These are phyloP conservation scores for Fabrea salina DNA, from an alignment of 169 alveolate genomes.

Conservation along the genomic window DNA sequence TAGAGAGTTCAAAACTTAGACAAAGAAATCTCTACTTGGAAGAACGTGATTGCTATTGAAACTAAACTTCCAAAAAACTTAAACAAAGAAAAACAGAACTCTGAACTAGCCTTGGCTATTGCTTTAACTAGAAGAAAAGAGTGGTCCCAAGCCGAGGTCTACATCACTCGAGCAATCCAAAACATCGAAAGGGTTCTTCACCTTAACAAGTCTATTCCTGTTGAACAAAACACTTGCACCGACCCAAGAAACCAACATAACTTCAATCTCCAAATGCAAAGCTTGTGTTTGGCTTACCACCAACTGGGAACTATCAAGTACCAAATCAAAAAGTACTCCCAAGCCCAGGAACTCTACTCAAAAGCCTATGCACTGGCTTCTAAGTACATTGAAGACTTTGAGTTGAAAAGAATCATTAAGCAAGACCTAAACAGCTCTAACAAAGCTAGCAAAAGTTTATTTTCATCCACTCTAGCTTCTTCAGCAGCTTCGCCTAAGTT, in stretches of 20 bases:
- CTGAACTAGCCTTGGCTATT: constrained; percentile 23
- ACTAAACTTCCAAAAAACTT: neutral
- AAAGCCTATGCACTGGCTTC: neutral
- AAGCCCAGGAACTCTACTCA: neutral
- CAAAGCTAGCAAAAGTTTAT: neutral
- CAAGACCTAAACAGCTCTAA: neutral
- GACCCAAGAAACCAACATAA: neutral
- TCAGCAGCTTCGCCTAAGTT: too few species aligned
- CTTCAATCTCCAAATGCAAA: constrained; percentile 31
- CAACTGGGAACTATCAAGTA: neutral
- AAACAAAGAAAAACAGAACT: neutral
- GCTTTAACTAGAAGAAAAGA: neutral
- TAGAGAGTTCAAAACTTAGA: constrained; percentile 6
- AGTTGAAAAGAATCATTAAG: constrained; percentile 1
- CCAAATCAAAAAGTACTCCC: neutral
- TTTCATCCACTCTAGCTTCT: neutral
- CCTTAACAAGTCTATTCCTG: constrained; percentile 1
- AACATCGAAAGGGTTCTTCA: constrained; percentile 21
- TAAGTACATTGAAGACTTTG: neutral
- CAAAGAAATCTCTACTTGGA: neutral
- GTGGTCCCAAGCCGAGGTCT: neutral
- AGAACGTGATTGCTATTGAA: neutral
- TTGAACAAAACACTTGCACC: constrained; percentile 17
- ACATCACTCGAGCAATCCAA: constrained; percentile 1
- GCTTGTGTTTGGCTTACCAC: constrained; percentile 28